phyloP scores from a whole-genome alignment of 2,329 filamentous ascomycete species.

The Clonostachys sp. region DNA sequence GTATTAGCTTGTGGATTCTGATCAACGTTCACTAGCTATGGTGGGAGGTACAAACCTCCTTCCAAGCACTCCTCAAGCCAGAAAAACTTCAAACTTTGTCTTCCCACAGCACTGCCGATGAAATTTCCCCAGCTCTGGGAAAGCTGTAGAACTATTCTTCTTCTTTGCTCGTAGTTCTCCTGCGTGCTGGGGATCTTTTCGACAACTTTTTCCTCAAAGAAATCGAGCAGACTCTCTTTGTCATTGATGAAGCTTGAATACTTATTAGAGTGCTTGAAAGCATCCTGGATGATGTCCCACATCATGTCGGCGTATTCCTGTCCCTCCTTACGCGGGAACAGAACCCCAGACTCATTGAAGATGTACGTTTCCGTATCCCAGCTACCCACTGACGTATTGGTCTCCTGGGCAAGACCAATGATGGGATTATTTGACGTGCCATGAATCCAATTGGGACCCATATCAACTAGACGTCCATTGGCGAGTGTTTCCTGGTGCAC shows the following conservation, averaged over 20 bases:
- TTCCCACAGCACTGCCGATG: constrained; percentile 58
- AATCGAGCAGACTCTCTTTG: constrained; percentile 46
- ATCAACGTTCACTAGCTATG: too few relatives aligned
- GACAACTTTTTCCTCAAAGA: constrained; percentile 39
- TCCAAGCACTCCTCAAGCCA: constrained; percentile 77
- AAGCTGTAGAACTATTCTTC: constrained; percentile 41
- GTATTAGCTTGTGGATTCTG: too few relatives aligned
- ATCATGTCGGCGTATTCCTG: constrained; percentile 46
- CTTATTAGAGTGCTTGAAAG: constrained; percentile 62
- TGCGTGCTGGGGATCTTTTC: constrained; percentile 41
- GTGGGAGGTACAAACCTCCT: constrained; percentile 41
- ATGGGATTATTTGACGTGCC: constrained; percentile 57
- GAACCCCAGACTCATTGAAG: constrained; percentile 50
- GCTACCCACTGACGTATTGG: constrained; percentile 41
- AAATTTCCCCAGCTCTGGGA: constrained; percentile 68
- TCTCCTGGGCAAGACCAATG: constrained; percentile 59
- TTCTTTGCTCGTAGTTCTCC: constrained; percentile 28
- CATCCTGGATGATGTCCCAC: constrained; percentile 65
- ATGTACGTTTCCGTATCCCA: constrained; percentile 50
- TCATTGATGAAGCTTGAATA: constrained; percentile 41
- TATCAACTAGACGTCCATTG: constrained; percentile 45
- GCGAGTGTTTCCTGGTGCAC: constrained; percentile 46
- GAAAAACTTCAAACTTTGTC: constrained; percentile 70
- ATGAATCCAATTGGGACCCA: constrained; percentile 79
- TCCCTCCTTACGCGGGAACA: constrained; percentile 40